phyloP scores from a whole-genome alignment of 2,329 filamentous ascomycete species.

The Endoconidiophora polonica region DNA sequence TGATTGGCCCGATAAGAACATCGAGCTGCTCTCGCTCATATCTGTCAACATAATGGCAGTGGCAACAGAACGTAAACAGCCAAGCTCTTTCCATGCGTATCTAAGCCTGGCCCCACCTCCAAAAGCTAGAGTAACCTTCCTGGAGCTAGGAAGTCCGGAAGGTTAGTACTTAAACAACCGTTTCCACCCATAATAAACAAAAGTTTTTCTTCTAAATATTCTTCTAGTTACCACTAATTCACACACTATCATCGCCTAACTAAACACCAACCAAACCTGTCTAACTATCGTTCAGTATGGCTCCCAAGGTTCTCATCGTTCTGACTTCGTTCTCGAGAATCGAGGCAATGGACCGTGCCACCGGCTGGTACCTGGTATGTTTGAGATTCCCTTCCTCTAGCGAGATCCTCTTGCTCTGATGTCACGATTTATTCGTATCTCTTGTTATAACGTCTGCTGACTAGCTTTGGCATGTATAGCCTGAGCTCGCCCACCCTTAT shows the following conservation, averaged over 20 bases:
- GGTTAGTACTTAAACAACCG: too few relatives aligned
- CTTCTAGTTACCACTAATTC: too few relatives aligned
- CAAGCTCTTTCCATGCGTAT: too few relatives aligned
- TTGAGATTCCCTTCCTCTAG: neutral
- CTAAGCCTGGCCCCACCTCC: too few relatives aligned
- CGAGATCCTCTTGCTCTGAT: neutral
- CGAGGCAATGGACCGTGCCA: constrained; percentile 31
- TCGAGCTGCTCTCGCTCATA: too few relatives aligned
- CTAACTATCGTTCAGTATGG: constrained; percentile 22
- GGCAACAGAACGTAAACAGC: too few relatives aligned
- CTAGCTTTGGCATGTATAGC: constrained; percentile 20
- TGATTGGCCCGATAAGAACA: too few relatives aligned
- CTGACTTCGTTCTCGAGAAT: constrained; percentile 45
- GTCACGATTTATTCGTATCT: neutral
- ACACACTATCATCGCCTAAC: neutral
- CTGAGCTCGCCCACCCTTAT: constrained; percentile 50
- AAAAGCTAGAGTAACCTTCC: too few relatives aligned
- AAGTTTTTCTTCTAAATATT: too few relatives aligned
- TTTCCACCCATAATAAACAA: too few relatives aligned
- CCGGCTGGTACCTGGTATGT: constrained; percentile 54
- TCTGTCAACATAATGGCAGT: too few relatives aligned
- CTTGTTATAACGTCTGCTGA: neutral
- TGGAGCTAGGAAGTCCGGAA: too few relatives aligned
- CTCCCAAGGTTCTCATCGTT: constrained; percentile 50
- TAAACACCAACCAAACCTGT: neutral